phyloP scores from a whole-genome alignment of 208 protist species.

The Leishmania arabica region DNA sequence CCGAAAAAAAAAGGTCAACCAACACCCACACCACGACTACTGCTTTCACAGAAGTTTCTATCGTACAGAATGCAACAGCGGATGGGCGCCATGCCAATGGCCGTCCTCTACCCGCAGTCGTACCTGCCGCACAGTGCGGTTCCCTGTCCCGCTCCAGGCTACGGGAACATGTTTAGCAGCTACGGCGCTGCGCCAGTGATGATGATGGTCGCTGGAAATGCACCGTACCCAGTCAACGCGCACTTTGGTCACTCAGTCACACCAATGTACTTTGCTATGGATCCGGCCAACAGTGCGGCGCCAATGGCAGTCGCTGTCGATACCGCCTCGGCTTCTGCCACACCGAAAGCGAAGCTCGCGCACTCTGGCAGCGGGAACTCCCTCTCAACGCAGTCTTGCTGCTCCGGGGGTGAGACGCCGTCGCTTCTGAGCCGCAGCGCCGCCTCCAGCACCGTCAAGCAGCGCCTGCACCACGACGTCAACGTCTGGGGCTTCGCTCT shows the following conservation, averaged over 20 bases:
- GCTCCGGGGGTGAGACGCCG: conserved; percentile 21
- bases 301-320: background rate
- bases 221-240: conserved; percentile 8
- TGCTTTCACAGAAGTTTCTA: conserved; percentile 15
- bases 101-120: conserved; percentile 24
- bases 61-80: conserved; percentile 15
- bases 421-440: conserved; percentile 21
- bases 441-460: conserved; percentile 6
- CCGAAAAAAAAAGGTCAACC: background rate
- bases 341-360: conserved; percentile 12
- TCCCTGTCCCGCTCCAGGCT: conserved; percentile 13
- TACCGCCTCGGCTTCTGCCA: conserved; percentile 11
- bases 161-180: conserved; percentile 18
- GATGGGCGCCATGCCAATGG: conserved; percentile 20
- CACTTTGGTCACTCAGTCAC: conserved; percentile 14
- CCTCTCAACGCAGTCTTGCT: conserved; percentile 31
- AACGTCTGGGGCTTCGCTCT: conserved; percentile 53
- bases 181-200: conserved; percentile 16
- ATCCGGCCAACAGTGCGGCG: conserved; percentile 3
- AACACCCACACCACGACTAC: background rate
- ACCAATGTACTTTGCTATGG: conserved; percentile 32
- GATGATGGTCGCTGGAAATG: conserved; percentile 9
- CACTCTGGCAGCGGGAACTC: conserved; percentile 30
- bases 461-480: conserved; percentile 35
- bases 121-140: conserved; percentile 14